Percentiles rank a stretch among this genome's conserved stretches.
phyloP scores from a whole-genome alignment of 805 yeast species.

The Komagataella pastoris region DNA sequence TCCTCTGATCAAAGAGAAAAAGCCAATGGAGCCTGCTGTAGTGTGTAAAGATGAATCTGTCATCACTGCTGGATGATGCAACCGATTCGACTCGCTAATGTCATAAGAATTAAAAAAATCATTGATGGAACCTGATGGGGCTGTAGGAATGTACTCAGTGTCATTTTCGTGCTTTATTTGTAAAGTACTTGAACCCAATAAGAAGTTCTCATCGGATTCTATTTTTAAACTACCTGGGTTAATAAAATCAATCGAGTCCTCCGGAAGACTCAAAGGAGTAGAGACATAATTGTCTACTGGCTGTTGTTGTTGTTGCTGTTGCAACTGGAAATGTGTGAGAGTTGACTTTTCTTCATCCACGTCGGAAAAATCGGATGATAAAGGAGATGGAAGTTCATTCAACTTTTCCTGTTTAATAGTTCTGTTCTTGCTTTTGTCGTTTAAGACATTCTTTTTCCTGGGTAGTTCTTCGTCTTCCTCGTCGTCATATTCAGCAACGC shows the following conservation, averaged over 20 bases:
- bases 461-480: constrained; percentile 1
- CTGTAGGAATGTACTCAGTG: not conserved
- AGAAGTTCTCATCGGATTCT: constrained; percentile 1
- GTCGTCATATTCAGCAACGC: constrained; percentile 2
- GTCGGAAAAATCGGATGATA: not conserved
- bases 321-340: not conserved
- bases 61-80: constrained; percentile 6
- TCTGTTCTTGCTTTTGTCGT: not conserved
- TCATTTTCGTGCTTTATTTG: constrained; percentile 1
- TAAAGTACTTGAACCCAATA: not conserved
- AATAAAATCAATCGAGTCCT: not conserved
- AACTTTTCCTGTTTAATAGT: not conserved
- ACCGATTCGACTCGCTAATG: constrained; percentile 2
- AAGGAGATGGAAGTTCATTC: not conserved
- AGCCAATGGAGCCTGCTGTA: not conserved
- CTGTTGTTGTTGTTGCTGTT: not conserved
- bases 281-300: not conserved
- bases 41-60: not conserved
- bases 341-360: not conserved
- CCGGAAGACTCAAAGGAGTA: not conserved
- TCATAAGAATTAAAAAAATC: not conserved
- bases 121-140: not conserved
- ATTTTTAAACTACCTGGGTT: not conserved
- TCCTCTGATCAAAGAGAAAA: not conserved
- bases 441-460: not conserved